Evolutionary conservation across 441 rosid species (phyloP).

Genomic region (Adansonia madagascariensis): DNA sequence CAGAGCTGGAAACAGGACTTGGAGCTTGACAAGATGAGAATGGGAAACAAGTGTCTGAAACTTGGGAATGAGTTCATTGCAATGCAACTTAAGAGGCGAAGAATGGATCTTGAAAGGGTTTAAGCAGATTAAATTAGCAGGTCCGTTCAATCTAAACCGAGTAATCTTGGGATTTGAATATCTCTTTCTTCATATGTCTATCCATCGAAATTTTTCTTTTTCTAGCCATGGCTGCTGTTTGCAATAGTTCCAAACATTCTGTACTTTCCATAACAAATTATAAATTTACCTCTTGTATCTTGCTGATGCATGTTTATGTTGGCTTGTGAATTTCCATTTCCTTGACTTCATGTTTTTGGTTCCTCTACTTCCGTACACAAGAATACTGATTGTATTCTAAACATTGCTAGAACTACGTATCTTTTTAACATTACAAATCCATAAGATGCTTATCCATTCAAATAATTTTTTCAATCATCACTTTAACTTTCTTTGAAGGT

Average conservation of each 20-base stretch:
- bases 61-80: conserved; percentile 33
- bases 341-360: not conserved
- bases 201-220: not conserved
- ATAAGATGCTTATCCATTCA: not conserved
- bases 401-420: not conserved
- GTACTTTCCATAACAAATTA: not conserved
- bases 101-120: conserved; percentile 20
- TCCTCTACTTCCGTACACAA: not conserved
- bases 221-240: conserved; percentile 1
- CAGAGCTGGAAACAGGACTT: conserved; percentile 30
- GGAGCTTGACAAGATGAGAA: conserved; percentile 38
- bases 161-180: not conserved
- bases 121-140: not conserved
- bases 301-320: not conserved
- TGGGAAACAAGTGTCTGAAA: conserved; percentile 42
- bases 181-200: not conserved
- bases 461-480: not conserved
- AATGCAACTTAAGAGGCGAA: conserved; percentile 31
- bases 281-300: conserved; percentile 5
- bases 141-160: not conserved
- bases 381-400: not conserved
- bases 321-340: conserved; percentile 12
- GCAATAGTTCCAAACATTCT: not conserved
- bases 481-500: no score
- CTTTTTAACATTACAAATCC: not conserved